Percentiles rank a stretch among this genome's conserved stretches.
These are phyloP conservation scores for Carex pumila DNA, from an alignment of 176 grass and related monocot species.

Conservation along the genomic window DNA sequence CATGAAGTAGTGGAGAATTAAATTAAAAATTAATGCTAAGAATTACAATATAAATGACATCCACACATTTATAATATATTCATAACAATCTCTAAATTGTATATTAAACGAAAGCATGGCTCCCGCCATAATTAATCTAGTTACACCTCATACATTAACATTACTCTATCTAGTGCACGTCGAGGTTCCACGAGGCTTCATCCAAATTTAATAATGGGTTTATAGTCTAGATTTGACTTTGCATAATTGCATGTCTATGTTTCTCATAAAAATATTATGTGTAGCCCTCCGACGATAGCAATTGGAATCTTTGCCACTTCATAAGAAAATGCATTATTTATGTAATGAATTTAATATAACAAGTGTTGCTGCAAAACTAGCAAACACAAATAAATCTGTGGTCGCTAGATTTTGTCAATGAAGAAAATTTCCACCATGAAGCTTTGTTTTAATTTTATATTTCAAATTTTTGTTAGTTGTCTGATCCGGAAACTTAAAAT, in stretches of 20 bases:
- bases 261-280: background rate
- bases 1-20: too few relatives aligned
- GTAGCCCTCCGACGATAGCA: slow-evolving; percentile 5
- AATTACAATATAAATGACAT: too few relatives aligned
- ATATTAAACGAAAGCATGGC: too few relatives aligned
- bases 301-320: slow-evolving; percentile 19
- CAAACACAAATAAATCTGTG: background rate
- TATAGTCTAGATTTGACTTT: background rate
- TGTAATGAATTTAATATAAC: background rate
- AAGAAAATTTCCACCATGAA: background rate
- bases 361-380: background rate
- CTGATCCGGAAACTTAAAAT: background rate
- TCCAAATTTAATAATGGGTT: background rate
- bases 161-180: background rate
- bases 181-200: slow-evolving; percentile 19
- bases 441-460: too few relatives aligned
- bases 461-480: too few relatives aligned
- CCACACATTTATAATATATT: too few relatives aligned
- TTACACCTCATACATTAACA: background rate
- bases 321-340: background rate
- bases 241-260: background rate
- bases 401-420: background rate
- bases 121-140: background rate
- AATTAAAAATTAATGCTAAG: too few relatives aligned
- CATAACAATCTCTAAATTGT: too few relatives aligned